Conservation (phyloP, 257 asterid species). For the Anisodus acutangulus region DNA sequence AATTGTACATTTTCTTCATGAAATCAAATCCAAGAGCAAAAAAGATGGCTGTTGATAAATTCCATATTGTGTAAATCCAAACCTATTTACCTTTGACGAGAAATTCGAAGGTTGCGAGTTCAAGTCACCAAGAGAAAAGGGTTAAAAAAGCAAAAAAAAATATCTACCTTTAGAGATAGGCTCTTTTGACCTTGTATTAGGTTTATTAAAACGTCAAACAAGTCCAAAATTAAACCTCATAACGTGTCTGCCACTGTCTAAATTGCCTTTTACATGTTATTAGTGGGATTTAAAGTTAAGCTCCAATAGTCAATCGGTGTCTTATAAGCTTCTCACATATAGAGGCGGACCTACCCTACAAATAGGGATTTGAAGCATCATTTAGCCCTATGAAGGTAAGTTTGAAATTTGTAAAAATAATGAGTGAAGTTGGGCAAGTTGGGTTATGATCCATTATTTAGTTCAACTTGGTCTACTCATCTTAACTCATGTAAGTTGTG, state of each 20-base stretch:
- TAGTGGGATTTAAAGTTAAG: slow-evolving; percentile 25
- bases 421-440: too few species aligned
- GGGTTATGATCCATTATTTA: too few species aligned
- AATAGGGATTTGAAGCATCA: too few species aligned
- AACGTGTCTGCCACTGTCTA: slow-evolving; percentile 32
- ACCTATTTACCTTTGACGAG: not conserved
- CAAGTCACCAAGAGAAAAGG: too few species aligned
- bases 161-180: not conserved
- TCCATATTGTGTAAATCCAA: slow-evolving; percentile 14
- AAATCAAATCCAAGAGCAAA: not conserved
- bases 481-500: too few species aligned
- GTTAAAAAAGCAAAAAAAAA: too few species aligned
- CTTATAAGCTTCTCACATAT: too few species aligned
- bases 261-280: slow-evolving; percentile 15
- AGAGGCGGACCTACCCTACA: too few species aligned
- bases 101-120: too few species aligned
- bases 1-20: not conserved
- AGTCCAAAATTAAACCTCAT: slow-evolving; percentile 18
- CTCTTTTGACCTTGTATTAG: slow-evolving; percentile 22
- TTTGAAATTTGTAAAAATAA: too few species aligned
- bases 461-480: too few species aligned
- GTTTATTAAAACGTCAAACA: slow-evolving; percentile 22
- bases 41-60: not conserved
- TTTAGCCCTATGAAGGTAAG: too few species aligned
- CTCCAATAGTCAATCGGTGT: not conserved